phyloP scores from a whole-genome alignment of 345 rosid genomes.

The Firmiana major region DNA sequence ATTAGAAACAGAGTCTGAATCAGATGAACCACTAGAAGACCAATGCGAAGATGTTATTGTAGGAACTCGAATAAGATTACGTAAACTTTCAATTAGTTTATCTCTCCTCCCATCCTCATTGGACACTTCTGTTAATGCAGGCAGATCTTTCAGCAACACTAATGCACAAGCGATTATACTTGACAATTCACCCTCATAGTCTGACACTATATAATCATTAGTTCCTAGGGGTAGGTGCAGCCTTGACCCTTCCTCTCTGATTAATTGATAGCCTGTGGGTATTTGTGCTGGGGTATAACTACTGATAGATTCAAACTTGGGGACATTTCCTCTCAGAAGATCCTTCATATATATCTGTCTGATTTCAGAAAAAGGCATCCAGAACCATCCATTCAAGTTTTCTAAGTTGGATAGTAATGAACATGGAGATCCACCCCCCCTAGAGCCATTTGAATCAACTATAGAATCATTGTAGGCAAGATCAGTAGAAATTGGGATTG shows the following conservation, averaged over 20 bases:
- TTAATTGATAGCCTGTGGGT: slow-evolving; percentile 45
- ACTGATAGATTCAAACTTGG: slow-evolving; percentile 46
- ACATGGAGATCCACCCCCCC: slow-evolving; percentile 26
- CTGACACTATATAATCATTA: slow-evolving; percentile 58
- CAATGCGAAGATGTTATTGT: slow-evolving; percentile 41
- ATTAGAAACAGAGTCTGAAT: slow-evolving; percentile 44
- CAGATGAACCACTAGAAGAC: slow-evolving; percentile 56
- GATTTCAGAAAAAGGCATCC: slow-evolving; percentile 76
- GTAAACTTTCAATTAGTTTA: slow-evolving; percentile 30
- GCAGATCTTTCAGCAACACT: slow-evolving; percentile 44
- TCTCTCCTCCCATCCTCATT: slow-evolving; percentile 35
- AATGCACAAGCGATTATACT: slow-evolving; percentile 90
- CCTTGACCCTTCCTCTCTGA: slow-evolving; percentile 73
- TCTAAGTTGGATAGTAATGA: slow-evolving; percentile 43
- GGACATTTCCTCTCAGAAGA: slow-evolving; percentile 54
- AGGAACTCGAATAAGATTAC: slow-evolving; percentile 29
- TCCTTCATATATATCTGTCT: slow-evolving; percentile 47
- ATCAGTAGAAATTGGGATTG: slow-evolving; percentile 32
- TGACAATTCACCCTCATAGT: slow-evolving; percentile 86
- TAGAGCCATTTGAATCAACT: slow-evolving; percentile 24
- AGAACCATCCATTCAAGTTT: slow-evolving; percentile 64
- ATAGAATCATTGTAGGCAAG: slow-evolving; percentile 20
- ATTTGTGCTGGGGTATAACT: slow-evolving; percentile 38
- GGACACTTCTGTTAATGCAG: slow-evolving; percentile 22
- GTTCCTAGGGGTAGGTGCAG: slow-evolving; percentile 61